Percentiles rank a stretch among this genome's conserved stretches.
Evolutionary conservation across 73 alveolate species (phyloP).

Genomic region (Stentor coeruleus): DNA sequence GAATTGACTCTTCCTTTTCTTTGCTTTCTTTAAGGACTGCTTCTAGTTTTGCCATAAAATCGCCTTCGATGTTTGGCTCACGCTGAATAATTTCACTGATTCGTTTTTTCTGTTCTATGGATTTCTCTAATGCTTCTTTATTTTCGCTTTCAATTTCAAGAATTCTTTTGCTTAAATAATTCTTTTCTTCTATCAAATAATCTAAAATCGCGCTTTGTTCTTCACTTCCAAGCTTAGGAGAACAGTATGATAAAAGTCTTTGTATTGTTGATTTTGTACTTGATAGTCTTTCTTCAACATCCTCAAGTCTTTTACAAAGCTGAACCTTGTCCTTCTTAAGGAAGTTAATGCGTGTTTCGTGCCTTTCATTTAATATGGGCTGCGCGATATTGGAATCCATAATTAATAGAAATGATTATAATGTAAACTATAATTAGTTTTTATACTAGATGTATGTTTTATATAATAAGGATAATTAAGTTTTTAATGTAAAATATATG

Average conservation of each 20-base stretch:
- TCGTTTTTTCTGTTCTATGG: not conserved
- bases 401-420: too few relatives aligned
- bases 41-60: not conserved
- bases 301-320: not conserved
- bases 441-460: too few relatives aligned
- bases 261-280: not conserved
- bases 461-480: too few relatives aligned
- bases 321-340: not conserved
- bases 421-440: too few relatives aligned
- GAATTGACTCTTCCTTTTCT: not conserved
- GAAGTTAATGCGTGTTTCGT: not conserved
- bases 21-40: not conserved
- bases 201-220: not conserved
- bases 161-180: not conserved
- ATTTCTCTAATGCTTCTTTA: not conserved
- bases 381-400: too few relatives aligned
- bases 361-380: not conserved
- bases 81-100: not conserved
- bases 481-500: too few relatives aligned
- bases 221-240: too few relatives aligned
- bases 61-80: not conserved
- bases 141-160: not conserved
- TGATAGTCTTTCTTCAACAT: not conserved
- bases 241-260: not conserved
- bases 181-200: not conserved